phyloP scores from a whole-genome alignment of 2,329 filamentous ascomycete genomes.

The Colletotrichum sp. region DNA sequence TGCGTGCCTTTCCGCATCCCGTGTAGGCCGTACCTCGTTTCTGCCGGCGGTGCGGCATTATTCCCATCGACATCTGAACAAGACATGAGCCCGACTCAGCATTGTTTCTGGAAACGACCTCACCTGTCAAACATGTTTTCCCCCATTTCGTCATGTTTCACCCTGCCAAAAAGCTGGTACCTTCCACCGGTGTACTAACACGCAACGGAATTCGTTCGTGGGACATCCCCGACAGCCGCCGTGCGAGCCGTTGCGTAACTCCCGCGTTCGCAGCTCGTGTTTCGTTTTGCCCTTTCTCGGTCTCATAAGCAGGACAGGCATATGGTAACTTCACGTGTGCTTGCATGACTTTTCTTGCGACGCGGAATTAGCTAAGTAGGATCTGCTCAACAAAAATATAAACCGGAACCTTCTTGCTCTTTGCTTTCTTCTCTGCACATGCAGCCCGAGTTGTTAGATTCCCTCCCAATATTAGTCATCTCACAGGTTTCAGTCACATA shows the following conservation, averaged over 20 bases:
- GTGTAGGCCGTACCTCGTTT: neutral
- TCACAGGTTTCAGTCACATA: neutral
- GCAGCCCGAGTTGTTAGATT: neutral
- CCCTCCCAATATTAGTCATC: neutral
- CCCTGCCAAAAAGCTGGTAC: neutral
- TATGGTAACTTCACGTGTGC: neutral
- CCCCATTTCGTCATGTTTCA: neutral
- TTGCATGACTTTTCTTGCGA: neutral
- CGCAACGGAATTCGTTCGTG: neutral
- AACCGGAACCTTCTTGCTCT: neutral
- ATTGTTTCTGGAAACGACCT: neutral
- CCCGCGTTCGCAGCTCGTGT: neutral
- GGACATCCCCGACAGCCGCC: neutral
- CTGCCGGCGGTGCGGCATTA: neutral
- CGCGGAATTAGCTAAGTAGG: neutral
- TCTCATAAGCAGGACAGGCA: neutral
- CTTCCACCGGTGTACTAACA: neutral
- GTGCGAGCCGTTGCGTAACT: neutral
- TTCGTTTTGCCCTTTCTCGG: neutral
- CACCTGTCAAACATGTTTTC: neutral
- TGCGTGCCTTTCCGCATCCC: neutral
- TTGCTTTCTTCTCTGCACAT: neutral
- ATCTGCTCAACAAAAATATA: neutral
- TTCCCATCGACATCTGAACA: neutral
- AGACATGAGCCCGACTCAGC: neutral